Percentiles rank a stretch among this genome's conserved stretches.
Conservation (phyloP, 2,329 filamentous ascomycete genomes). For the Cryphonectria radicalis region DNA sequence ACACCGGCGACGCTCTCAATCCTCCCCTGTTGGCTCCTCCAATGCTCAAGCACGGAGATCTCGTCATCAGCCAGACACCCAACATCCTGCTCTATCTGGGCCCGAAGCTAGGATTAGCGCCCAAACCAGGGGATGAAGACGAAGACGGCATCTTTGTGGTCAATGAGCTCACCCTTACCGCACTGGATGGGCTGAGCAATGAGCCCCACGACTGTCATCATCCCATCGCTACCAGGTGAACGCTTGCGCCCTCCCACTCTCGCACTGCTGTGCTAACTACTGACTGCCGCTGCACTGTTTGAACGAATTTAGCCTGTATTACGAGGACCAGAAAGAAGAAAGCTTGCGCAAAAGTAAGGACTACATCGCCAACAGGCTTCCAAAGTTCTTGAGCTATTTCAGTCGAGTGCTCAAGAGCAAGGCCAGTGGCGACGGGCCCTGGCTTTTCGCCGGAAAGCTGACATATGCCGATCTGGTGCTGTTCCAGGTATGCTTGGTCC, state of each 20-base stretch:
- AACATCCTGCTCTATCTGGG: conserved; percentile 76
- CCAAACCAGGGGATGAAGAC: conserved; percentile 43
- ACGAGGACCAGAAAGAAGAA: conserved; percentile 77
- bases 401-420: conserved; percentile 66
- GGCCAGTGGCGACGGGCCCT: conserved; percentile 61
- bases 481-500: conserved; percentile 62
- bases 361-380: conserved; percentile 65
- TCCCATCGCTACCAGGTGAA: conserved; percentile 57
- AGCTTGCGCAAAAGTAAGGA: conserved; percentile 59
- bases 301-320: conserved; percentile 54
- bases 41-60: conserved; percentile 63
- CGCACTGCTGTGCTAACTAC: neutral
- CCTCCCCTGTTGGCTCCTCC: conserved; percentile 71
- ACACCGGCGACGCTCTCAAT: conserved; percentile 58
- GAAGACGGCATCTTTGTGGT: conserved; percentile 58
- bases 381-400: conserved; percentile 75
- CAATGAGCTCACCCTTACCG: conserved; percentile 68
- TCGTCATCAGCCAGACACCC: conserved; percentile 70
- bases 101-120: conserved; percentile 60
- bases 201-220: conserved; percentile 80
- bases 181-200: conserved; percentile 70
- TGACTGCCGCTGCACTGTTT: too few relatives aligned
- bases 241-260: neutral
- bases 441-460: conserved; percentile 66
- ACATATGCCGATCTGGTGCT: conserved; percentile 76